These are phyloP conservation scores for Calocybe cyanea DNA, from an alignment of 768 basidiomycete genomes.

Conservation along the genomic window DNA sequence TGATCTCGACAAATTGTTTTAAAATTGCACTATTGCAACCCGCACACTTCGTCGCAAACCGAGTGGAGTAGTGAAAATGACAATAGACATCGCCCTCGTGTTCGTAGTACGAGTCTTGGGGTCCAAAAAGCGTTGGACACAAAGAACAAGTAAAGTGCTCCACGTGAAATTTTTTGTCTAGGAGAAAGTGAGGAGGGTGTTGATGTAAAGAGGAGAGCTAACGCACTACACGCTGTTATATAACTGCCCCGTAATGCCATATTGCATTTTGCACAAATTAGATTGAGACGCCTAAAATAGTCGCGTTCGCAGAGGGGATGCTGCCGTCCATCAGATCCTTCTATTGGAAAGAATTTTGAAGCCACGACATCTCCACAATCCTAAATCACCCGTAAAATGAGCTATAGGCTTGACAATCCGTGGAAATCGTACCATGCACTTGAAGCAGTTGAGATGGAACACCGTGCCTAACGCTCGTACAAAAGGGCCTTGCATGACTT, in stretches of 20 bases:
- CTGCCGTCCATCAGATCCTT: slow-evolving; percentile 83
- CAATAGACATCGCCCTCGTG: slow-evolving; percentile 98
- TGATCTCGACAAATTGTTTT: slow-evolving; percentile 99
- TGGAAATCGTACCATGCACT: slow-evolving; percentile 75
- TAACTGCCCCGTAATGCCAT: slow-evolving; percentile 95
- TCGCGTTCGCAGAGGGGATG: slow-evolving; percentile 97
- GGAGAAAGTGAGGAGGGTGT: slow-evolving; percentile 9
- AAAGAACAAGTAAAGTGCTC: slow-evolving; percentile 99
- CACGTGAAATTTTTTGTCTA: slow-evolving; percentile 98
- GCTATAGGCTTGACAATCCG: slow-evolving; percentile 5
- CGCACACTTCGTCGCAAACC: slow-evolving; percentile 97
- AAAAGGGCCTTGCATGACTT: slow-evolving; percentile 90
- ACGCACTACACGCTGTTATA: slow-evolving; percentile 95
- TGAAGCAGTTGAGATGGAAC: slow-evolving; percentile 97
- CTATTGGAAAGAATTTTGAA: slow-evolving; percentile 98
- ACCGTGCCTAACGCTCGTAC: slow-evolving; percentile 92
- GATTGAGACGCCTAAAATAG: slow-evolving; percentile 92
- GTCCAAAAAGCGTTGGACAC: slow-evolving; percentile 93
- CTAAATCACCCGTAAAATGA: slow-evolving; percentile 35
- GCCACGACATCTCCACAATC: slow-evolving; percentile 97
- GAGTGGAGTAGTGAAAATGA: slow-evolving; percentile 98
- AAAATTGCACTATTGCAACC: slow-evolving; percentile 96
- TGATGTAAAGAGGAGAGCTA: slow-evolving; percentile 8
- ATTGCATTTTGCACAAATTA: slow-evolving; percentile 95
- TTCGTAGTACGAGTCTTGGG: slow-evolving; percentile 98